Conservation (phyloP, 441 rosid species). For the Theobroma grandiflorum region DNA sequence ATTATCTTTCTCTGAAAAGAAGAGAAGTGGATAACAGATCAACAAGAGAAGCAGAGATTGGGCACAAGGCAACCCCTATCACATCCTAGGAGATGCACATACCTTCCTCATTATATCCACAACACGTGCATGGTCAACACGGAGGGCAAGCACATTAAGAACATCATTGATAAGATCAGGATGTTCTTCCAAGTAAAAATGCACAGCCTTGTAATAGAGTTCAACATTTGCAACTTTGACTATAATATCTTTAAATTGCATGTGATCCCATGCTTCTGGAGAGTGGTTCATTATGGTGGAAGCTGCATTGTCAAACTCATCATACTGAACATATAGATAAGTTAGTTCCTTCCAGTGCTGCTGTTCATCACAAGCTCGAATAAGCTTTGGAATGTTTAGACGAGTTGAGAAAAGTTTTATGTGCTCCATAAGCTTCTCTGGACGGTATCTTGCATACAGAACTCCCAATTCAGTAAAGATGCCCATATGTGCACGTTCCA, state of each 20-base stretch:
- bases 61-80: neutral
- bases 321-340: slow-evolving; percentile 87
- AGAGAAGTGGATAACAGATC: neutral
- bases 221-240: slow-evolving; percentile 98
- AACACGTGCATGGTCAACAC: slow-evolving; percentile 96
- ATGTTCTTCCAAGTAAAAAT: slow-evolving; percentile 97
- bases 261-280: slow-evolving; percentile 99
- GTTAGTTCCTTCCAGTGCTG: slow-evolving; percentile 98
- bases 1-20: slow-evolving; percentile 2
- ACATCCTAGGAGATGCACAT: neutral
- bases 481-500: slow-evolving; percentile 99
- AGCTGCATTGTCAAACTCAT: slow-evolving; percentile 98
- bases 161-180: slow-evolving; percentile 94
- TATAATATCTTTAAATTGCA: slow-evolving; percentile 92
- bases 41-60: neutral
- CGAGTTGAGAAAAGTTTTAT: slow-evolving; percentile 95
- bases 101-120: slow-evolving; percentile 99
- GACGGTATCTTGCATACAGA: slow-evolving; percentile 92
- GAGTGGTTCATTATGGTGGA: slow-evolving; percentile 99
- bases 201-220: slow-evolving; percentile 94
- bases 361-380: slow-evolving; percentile 97
- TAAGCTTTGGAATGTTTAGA: slow-evolving; percentile 96
- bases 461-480: slow-evolving; percentile 99
- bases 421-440: slow-evolving; percentile 98
- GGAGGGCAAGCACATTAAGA: slow-evolving; percentile 90